phyloP scores from a whole-genome alignment of 495 filamentous ascomycete species.

The Trichocladium uniseriatum region DNA sequence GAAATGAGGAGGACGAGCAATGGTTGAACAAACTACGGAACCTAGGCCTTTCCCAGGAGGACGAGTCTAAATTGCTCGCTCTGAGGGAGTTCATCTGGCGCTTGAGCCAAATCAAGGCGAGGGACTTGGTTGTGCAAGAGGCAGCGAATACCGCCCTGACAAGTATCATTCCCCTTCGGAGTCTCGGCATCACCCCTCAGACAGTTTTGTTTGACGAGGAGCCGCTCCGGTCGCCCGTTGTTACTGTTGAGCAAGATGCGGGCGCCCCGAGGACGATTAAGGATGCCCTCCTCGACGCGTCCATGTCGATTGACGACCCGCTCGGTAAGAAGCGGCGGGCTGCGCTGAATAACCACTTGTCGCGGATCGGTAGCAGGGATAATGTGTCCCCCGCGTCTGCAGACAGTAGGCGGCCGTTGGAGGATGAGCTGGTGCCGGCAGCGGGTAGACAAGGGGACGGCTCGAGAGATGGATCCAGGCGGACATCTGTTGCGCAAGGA shows the following conservation, averaged over 20 bases:
- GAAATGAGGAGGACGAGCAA: conserved; percentile 92
- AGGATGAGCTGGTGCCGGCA: conserved; percentile 17
- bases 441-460: conserved; percentile 15
- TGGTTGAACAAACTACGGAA: conserved; percentile 82
- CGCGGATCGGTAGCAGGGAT: conserved; percentile 33
- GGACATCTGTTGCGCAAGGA: conserved; percentile 22
- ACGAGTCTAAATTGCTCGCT: conserved; percentile 82
- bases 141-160: conserved; percentile 38
- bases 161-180: conserved; percentile 59
- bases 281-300: conserved; percentile 87
- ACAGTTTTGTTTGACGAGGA: conserved; percentile 86
- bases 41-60: conserved; percentile 70
- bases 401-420: conserved; percentile 23
- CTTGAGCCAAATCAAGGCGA: conserved; percentile 58
- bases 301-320: conserved; percentile 71
- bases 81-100: conserved; percentile 91
- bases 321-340: conserved; percentile 48
- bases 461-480: conserved; percentile 24
- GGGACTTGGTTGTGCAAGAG: conserved; percentile 36
- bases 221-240: conserved; percentile 22
- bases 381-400: conserved; percentile 31
- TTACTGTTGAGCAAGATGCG: conserved; percentile 22
- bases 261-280: conserved; percentile 64
- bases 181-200: conserved; percentile 65
- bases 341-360: conserved; percentile 44